Base-by-base conservation (phyloP, 371 early-diverging fungal species). In the Nosema muscidifuracis region DNA sequence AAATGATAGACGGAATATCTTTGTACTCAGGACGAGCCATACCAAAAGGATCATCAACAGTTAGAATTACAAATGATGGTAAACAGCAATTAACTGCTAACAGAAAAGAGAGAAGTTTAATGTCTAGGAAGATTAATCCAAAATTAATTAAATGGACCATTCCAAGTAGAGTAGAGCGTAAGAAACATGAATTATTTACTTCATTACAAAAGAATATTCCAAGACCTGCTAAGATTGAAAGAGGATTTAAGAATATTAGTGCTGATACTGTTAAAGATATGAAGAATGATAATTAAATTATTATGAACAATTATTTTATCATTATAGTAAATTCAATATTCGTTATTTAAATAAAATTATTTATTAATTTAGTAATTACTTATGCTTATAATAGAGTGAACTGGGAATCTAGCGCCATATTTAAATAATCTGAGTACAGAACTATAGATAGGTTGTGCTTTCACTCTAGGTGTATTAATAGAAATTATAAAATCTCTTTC, bases 31-130 rank as follows among this genome's bases (percentile, higher is more conserved):
- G 75, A 28, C 55, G 33, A 42, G 60, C 18, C 42, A 50, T 74
- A 1, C 75, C 67, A 24, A 74, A 65, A 55, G 75, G 69, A 63
- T 56, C 56, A 51, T 60, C 69, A 9, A 58, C 63, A n/a, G 30
- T 43, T 47, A 53, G 10, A 55, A 58, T 74, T 34, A 56, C 44
- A 33, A 67, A 68, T 53, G 75, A 74, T 62, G 75, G 75, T 16
- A 67, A 57, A 47, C 26, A 42, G 3, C 24, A 44, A 1, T 53
- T 68, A 28, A 74, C 75, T 33, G 40, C 56, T 18, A 53, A 43
- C 13, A 67, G 55, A 43, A 74, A 68, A 57, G 75, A 67, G 47
- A 57, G 75, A 33, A 61, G n/a, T 36, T 56, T 68, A 26, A 56
- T 74, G 2, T 4, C 1, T 33, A 24, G 60, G 10, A 67, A 51